Base-by-base conservation (phyloP, 192 early-diverging fungal genomes). In the Coemansia sp. region DNA sequence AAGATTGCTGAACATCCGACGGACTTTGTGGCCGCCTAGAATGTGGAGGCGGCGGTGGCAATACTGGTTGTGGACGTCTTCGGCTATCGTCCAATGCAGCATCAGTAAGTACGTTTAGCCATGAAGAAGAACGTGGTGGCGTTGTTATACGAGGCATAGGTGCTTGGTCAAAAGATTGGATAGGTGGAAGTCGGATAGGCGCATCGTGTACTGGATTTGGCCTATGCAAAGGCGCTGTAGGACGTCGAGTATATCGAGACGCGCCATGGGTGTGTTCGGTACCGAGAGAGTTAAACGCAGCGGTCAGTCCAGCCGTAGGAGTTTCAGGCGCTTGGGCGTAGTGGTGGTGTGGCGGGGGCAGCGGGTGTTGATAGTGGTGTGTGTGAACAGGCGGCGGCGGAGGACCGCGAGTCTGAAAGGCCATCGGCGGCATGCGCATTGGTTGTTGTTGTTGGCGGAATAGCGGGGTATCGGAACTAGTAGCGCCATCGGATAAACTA, bases 101-200 rank as follows among this genome's bases (percentile, higher is more conserved):
- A 35, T 71, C 63, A 32, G 69, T 65, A 1, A 71, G 35, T 4
- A 65, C 43, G 14, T 53, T 38, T 13, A 71, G 55, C 23, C 63
- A 65, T 19, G 53, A 68, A 8, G 67, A 11, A 3, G 53, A 55
- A 6, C 53, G 53, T 11, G 26, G 26, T 14, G 53, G 26, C 13
- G 53, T 16, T 16, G 23, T 30, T 7, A 55, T 55, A 14, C 53
- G 53, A 3, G 53, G 53, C 28, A 55, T 14, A 6, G 55, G 5
- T 52, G 37, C 16, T 13, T 69, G 68, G 72, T 77, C 80, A 13
- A 83, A 75, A 16, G 80, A 83, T 17, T 70, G 64, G 3, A 83
- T 83, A 0, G 80, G 80, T 60, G 80, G 80, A 13, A 83, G 60
- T 0, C 80, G 75, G 40, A 83, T 68, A 17, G 75, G 53, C 2